These are phyloP conservation scores for Scheffersomyces parashehatae DNA, from an alignment of 1,139 yeast species.

Conservation along the genomic window DNA sequence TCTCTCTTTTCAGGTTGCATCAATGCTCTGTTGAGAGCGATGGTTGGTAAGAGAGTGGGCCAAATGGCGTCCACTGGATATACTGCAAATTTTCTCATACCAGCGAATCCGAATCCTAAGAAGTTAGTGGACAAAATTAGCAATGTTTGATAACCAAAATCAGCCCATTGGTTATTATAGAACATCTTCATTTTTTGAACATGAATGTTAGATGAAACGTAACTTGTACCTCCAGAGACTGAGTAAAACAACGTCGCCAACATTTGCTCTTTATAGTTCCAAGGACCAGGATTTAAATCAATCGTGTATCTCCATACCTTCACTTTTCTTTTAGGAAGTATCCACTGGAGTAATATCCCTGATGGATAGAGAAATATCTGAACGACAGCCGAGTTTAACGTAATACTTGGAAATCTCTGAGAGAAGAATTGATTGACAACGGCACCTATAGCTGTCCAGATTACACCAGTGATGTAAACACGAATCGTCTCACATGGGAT, in stretches of 20 bases:
- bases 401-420: slow-evolving; percentile 23
- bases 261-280: slow-evolving; percentile 21
- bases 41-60: slow-evolving; percentile 16
- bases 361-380: slow-evolving; percentile 25
- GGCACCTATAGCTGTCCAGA: slow-evolving; percentile 22
- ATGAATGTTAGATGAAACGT: slow-evolving; percentile 20
- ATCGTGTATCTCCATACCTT: slow-evolving; percentile 16
- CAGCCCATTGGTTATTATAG: slow-evolving; percentile 41
- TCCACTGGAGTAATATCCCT: slow-evolving; percentile 17
- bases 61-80: slow-evolving; percentile 25
- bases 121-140: slow-evolving; percentile 19
- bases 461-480: slow-evolving; percentile 48
- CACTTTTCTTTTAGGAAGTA: slow-evolving; percentile 23
- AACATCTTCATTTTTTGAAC: slow-evolving; percentile 21
- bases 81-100: slow-evolving; percentile 22
- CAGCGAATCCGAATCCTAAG: slow-evolving; percentile 25
- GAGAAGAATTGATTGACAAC: slow-evolving; percentile 27
- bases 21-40: slow-evolving; percentile 20
- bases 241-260: slow-evolving; percentile 12
- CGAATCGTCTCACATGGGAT: slow-evolving; percentile 19
- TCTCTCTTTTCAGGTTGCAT: slow-evolving; percentile 13
- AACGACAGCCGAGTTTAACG: slow-evolving; percentile 23
- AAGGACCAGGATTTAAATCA: slow-evolving; percentile 38
- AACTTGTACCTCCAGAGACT: slow-evolving; percentile 16
- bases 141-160: slow-evolving; percentile 24